Conservation (phyloP, 2,329 filamentous ascomycete genomes). For the Emmonsiellopsis sp. region DNA sequence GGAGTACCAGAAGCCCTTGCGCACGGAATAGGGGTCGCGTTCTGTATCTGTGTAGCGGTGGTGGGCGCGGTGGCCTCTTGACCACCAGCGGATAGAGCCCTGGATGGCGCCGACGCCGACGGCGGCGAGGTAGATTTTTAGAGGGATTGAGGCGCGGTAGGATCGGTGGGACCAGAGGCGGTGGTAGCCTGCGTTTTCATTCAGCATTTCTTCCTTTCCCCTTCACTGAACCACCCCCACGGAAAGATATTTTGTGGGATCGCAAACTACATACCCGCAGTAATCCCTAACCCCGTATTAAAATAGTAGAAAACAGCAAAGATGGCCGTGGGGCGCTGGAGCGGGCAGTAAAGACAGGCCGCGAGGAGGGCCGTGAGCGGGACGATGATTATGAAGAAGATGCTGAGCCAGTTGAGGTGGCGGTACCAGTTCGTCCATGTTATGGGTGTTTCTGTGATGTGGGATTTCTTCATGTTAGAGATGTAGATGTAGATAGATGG, state of each 20-base stretch:
- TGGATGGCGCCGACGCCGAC: constrained; percentile 75
- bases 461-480: too few species aligned
- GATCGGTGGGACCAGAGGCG: constrained; percentile 79
- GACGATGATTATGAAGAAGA: constrained; percentile 67
- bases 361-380: constrained; percentile 64
- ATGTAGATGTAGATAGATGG: too few species aligned
- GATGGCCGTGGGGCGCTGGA: constrained; percentile 59
- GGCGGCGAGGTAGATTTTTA: constrained; percentile 72
- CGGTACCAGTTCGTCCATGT: constrained; percentile 79
- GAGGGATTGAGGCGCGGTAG: constrained; percentile 65
- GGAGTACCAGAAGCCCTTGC: constrained; percentile 75
- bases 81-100: constrained; percentile 84
- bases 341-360: constrained; percentile 63
- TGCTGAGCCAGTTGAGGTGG: constrained; percentile 90
- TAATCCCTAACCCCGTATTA: constrained; percentile 70
- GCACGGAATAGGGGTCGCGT: constrained; percentile 82
- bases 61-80: constrained; percentile 74
- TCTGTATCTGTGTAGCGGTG: constrained; percentile 88
- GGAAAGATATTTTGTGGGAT: not conserved
- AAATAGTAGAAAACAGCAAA: constrained; percentile 75
- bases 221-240: not conserved
- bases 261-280: constrained; percentile 53
- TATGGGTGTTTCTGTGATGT: constrained; percentile 74
- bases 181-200: constrained; percentile 52
- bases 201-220: not conserved